phyloP scores from a whole-genome alignment of 768 basidiomycete species.

The Boletus eberwhitei region DNA sequence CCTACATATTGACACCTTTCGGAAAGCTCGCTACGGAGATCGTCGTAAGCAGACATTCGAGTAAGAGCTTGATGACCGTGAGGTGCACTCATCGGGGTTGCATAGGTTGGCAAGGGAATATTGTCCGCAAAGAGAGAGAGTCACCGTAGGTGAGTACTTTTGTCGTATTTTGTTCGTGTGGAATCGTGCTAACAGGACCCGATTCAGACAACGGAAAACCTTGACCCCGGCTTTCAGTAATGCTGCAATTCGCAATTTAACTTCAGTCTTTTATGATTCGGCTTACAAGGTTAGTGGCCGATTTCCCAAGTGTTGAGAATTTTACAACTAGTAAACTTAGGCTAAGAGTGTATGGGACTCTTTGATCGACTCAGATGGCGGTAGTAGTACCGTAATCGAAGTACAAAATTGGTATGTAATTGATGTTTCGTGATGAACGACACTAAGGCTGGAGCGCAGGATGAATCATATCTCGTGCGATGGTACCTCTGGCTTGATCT shows the following conservation, averaged over 20 bases:
- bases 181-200: constrained; percentile 13
- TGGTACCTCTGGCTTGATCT: background rate
- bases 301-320: background rate
- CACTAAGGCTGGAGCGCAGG: constrained; percentile 16
- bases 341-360: constrained; percentile 33
- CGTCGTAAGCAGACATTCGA: constrained; percentile 18
- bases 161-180: constrained; percentile 9
- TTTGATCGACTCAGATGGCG: constrained; percentile 19
- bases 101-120: constrained; percentile 36
- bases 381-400: constrained; percentile 38
- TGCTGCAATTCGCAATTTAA: constrained; percentile 36
- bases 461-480: constrained; percentile 46
- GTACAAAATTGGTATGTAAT: constrained; percentile 44
- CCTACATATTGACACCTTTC: constrained; percentile 26
- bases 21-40: constrained; percentile 18
- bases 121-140: constrained; percentile 41
- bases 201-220: constrained; percentile 34
- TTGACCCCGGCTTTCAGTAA: constrained; percentile 42
- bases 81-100: background rate
- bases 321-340: constrained; percentile 7
- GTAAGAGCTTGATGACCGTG: background rate
- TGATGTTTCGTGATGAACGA: background rate
- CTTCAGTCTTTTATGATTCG: constrained; percentile 39
- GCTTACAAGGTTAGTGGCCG: constrained; percentile 39
- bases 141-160: constrained; percentile 36